Conservation (phyloP, 2,329 filamentous ascomycete genomes). For the Geosmithia putterillii region DNA sequence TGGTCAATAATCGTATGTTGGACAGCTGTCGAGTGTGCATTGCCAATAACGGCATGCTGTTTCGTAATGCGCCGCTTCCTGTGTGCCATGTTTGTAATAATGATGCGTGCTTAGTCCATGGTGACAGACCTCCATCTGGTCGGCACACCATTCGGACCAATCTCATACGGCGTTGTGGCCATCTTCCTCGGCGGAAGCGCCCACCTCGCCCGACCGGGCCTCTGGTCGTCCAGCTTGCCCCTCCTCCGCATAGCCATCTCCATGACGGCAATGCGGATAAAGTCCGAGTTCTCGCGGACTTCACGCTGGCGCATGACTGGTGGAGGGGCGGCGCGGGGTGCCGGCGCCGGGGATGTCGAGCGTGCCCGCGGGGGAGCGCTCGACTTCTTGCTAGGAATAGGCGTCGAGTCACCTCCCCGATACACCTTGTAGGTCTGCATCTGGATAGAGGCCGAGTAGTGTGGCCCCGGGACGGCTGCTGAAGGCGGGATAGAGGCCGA, state of each 20-base stretch:
- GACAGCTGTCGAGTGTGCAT: no score
- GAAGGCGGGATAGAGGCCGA: slow-evolving; percentile 12
- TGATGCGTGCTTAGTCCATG: no score
- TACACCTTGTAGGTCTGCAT: slow-evolving; percentile 59
- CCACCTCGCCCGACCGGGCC: slow-evolving; percentile 55
- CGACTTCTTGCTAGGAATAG: slow-evolving; percentile 12
- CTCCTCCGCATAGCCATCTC: slow-evolving; percentile 59
- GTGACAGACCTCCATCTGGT: slow-evolving; percentile 1
- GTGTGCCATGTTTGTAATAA: no score
- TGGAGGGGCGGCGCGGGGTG: slow-evolving; percentile 7
- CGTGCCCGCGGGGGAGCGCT: slow-evolving; percentile 8
- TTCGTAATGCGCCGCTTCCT: no score
- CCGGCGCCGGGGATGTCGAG: slow-evolving; percentile 15
- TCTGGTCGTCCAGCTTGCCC: slow-evolving; percentile 54
- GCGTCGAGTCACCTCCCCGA: slow-evolving; percentile 32
- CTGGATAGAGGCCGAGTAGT: slow-evolving; percentile 56
- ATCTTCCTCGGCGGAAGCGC: slow-evolving; percentile 51
- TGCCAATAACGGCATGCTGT: no score
- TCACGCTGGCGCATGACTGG: slow-evolving; percentile 48
- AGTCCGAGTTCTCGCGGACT: slow-evolving; percentile 58
- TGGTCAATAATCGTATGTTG: no score
- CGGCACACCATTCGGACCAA: slow-evolving; percentile 4
- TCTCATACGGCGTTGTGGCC: slow-evolving; percentile 2
- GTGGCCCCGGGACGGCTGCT: no score
- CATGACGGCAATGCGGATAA: slow-evolving; percentile 59